Conservation (phyloP, 164 flowering plant genomes). For the Nymphaea colorata region DNA sequence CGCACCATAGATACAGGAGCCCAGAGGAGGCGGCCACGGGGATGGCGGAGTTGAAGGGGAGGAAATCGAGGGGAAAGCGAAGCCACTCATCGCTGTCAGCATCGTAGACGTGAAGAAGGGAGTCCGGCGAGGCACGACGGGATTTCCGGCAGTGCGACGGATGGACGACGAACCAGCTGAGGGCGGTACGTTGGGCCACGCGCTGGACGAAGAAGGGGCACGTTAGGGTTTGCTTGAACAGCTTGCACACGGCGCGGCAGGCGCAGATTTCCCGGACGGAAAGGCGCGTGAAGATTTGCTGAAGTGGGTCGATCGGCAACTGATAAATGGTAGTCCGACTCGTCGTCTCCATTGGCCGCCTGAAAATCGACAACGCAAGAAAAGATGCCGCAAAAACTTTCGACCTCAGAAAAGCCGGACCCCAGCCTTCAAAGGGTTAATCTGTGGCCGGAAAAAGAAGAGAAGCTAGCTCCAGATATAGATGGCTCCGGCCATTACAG, state of each 20-base stretch:
- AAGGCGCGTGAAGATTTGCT: slow-evolving; percentile 62
- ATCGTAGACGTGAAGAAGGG: slow-evolving; percentile 49
- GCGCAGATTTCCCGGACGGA: slow-evolving; percentile 59
- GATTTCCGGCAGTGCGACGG: slow-evolving; percentile 34
- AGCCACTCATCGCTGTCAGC: slow-evolving; percentile 29
- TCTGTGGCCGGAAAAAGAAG: no score
- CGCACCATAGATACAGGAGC: slow-evolving; percentile 61
- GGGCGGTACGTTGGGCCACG: slow-evolving; percentile 27
- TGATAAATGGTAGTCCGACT: slow-evolving; percentile 23
- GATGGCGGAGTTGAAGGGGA: slow-evolving; percentile 24
- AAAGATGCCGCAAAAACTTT: no score
- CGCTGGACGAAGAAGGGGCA: slow-evolving; percentile 39
- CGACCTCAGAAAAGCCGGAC: no score
- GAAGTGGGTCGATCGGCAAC: slow-evolving; percentile 65
- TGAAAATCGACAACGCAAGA: background rate
- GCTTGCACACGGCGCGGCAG: slow-evolving; percentile 51
- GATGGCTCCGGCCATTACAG: no score
- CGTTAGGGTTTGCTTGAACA: slow-evolving; percentile 47
- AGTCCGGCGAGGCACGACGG: slow-evolving; percentile 12
- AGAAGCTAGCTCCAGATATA: no score
- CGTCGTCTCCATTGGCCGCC: background rate
- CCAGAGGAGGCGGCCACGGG: slow-evolving; percentile 36
- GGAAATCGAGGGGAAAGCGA: slow-evolving; percentile 49
- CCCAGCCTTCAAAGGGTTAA: no score
- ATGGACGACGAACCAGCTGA: slow-evolving; percentile 46